These are phyloP conservation scores for Trichoderma afroharzianum DNA, from an alignment of 2,329 filamentous ascomycete genomes.

Conservation along the genomic window DNA sequence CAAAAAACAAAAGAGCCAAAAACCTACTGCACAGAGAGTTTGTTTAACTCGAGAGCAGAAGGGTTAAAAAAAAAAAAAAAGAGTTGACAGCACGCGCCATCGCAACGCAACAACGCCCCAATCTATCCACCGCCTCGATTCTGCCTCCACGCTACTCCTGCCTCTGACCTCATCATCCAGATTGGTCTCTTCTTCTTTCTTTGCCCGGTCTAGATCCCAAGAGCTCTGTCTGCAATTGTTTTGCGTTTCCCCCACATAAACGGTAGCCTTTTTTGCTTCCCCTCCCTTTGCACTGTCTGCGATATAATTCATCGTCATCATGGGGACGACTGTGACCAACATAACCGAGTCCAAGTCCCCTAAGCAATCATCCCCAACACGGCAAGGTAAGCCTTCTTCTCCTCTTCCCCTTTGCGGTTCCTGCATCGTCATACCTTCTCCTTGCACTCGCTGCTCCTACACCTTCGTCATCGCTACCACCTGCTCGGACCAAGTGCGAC, in stretches of 20 bases:
- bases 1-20: neutral
- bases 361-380: conserved; percentile 41
- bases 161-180: conserved; percentile 42
- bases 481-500: conserved; percentile 6
- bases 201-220: neutral
- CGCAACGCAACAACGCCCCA: conserved; percentile 7
- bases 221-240: conserved; percentile 15
- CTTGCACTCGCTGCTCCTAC: conserved; percentile 15
- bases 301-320: conserved; percentile 47
- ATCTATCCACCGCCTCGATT: conserved; percentile 21
- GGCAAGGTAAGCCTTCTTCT: conserved; percentile 40
- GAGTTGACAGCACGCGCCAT: conserved; percentile 13
- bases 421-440: conserved; percentile 19
- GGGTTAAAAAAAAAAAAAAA: neutral
- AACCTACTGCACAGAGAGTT: conserved; percentile 6
- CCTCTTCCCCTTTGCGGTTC: conserved; percentile 19
- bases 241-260: conserved; percentile 30
- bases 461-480: conserved; percentile 20
- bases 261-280: conserved; percentile 25
- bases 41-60: neutral
- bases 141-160: conserved; percentile 18
- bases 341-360: conserved; percentile 48
- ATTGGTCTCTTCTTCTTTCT: conserved; percentile 25
- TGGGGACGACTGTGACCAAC: conserved; percentile 44
- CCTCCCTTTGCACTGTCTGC: conserved; percentile 18